These are phyloP conservation scores for Strobilomyces dryophilus DNA, from an alignment of 768 basidiomycete genomes.

Conservation along the genomic window DNA sequence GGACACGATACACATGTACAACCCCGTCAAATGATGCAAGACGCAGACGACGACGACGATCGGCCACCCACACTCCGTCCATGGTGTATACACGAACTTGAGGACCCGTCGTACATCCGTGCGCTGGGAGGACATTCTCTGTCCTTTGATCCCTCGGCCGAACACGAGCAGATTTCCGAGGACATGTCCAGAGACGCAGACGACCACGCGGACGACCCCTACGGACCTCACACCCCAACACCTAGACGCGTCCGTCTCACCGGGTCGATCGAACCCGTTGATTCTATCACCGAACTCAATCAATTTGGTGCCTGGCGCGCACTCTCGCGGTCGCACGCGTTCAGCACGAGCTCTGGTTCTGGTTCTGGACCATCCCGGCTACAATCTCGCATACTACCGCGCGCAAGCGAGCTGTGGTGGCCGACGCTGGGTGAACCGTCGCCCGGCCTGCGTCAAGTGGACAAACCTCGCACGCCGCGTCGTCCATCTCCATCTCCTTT, in stretches of 20 bases:
- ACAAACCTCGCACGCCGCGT: not conserved
- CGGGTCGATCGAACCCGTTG: slow-evolving; percentile 54
- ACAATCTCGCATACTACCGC: not conserved
- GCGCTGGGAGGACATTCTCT: slow-evolving; percentile 8
- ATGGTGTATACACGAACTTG: slow-evolving; percentile 55
- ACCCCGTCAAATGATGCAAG: slow-evolving; percentile 26
- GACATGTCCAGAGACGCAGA: not conserved
- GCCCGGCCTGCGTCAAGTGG: not conserved
- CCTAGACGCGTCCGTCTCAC: slow-evolving; percentile 40
- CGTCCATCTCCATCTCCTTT: not conserved
- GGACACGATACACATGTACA: slow-evolving; percentile 15
- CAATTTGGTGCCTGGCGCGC: slow-evolving; percentile 40
- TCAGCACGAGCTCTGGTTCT: not conserved
- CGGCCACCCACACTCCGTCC: slow-evolving; percentile 27
- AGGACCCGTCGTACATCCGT: slow-evolving; percentile 30
- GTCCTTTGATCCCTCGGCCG: slow-evolving; percentile 1
- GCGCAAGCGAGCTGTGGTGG: not conserved
- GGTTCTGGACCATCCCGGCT: not conserved
- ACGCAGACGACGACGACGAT: slow-evolving; percentile 29
- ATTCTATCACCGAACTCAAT: slow-evolving; percentile 48
- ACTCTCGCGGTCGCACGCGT: not conserved
- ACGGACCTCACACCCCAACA: slow-evolving; percentile 19
- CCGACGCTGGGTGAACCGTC: not conserved
- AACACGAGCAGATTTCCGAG: not conserved
- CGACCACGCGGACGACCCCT: slow-evolving; percentile 5